Evolutionary conservation across 495 filamentous ascomycete species (phyloP), one percentile per base, ranked within the genome.

Genomic region (Penicillium alfredii): DNA sequence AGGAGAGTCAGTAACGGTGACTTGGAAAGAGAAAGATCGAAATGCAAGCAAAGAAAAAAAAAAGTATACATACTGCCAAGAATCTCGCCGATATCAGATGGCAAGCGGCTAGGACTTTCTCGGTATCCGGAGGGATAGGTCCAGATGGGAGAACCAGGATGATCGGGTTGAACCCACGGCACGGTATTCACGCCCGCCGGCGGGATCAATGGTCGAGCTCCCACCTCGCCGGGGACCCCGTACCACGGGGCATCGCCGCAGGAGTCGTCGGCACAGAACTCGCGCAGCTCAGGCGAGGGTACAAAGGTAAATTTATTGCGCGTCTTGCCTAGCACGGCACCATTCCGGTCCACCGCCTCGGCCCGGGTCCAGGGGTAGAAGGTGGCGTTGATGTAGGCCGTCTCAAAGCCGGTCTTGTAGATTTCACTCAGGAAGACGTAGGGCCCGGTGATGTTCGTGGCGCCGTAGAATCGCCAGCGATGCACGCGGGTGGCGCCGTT

Each of bases 401-500:
- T 70, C 42, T 70, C 66, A 25, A 70, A 70, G 0, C 66, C 66
- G 2, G 42, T 52, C 36, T 65, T 70, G 18, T 24, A 15, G 1
- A 55, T 44, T 27, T 65, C 42, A 24, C 51, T 42, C n/a, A 70
- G 38, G 11, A 60, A 37, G 4, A 21, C 49, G 31, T 45, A 69
- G 2, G 60, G 52, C 0, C 58, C 60, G 6, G 57, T 58, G 20
- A 42, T 40, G 42, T 65, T 57, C 30, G 36, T 40, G 4, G 62
- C 38, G 24, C 64, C 66, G 46, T 56, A 67, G 44, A 72, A 63
- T 8, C 56, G 52, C 64, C 65, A 72, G 24, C 25, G 36, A 11
- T 55, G 35, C 20, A 72, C 59, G 12, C 59, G 63, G 9, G 68
- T 72, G 9, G 68, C 68, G 8, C 68, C 68, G 33, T 72, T 72